phyloP scores from a whole-genome alignment of 2,329 filamentous ascomycete genomes.

The Aspergillus sp. region DNA sequence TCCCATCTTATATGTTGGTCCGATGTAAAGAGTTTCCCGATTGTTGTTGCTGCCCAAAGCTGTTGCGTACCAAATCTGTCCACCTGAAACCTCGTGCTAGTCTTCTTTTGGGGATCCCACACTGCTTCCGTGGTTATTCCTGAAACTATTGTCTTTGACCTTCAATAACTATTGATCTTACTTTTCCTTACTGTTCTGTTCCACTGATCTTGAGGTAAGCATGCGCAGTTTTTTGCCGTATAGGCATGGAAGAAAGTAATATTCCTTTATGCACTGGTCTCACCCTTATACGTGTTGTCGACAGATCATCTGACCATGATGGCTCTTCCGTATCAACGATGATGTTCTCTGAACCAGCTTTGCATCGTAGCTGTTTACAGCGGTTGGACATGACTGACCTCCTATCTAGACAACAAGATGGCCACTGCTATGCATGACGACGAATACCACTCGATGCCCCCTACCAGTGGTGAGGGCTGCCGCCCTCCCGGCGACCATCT shows the following conservation, averaged over 20 bases:
- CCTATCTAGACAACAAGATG: slow-evolving; percentile 4
- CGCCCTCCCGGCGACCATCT: slow-evolving; percentile 19
- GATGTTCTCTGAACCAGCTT: too few species aligned
- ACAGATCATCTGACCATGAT: too few species aligned
- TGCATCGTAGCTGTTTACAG: not conserved
- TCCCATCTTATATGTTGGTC: not conserved
- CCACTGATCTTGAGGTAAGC: slow-evolving; percentile 6
- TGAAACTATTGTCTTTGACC: too few species aligned
- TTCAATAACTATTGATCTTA: not conserved
- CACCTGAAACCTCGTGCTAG: not conserved
- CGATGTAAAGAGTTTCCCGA: not conserved
- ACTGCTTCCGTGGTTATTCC: not conserved
- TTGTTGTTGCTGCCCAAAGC: not conserved
- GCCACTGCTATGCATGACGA: slow-evolving; percentile 10
- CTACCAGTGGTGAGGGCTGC: slow-evolving; percentile 20
- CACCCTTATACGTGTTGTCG: too few species aligned
- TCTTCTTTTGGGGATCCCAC: slow-evolving; percentile 3
- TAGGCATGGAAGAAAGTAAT: too few species aligned
- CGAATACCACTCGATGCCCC: slow-evolving; percentile 17
- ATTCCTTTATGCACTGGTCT: too few species aligned
- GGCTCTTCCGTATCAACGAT: too few species aligned
- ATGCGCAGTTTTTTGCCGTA: not conserved
- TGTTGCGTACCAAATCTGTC: not conserved
- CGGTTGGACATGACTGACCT: not conserved
- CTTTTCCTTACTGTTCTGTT: not conserved